These are phyloP conservation scores for Planoprotostelium fungivorum DNA, from an alignment of 78 protist species.

Conservation along the genomic window DNA sequence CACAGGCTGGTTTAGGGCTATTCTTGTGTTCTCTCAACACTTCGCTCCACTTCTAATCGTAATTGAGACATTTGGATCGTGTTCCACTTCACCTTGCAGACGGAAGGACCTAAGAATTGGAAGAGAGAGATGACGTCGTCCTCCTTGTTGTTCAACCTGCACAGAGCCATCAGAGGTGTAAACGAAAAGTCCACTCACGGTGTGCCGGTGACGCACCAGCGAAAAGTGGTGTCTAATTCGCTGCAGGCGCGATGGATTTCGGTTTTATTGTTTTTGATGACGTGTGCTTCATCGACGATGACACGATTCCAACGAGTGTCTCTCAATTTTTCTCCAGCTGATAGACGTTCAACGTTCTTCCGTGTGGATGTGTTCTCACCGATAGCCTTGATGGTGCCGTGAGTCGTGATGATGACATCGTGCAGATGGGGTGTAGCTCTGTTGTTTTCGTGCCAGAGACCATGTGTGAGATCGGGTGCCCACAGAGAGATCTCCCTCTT, in stretches of 20 bases:
- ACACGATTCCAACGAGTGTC: neutral
- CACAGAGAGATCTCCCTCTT: neutral
- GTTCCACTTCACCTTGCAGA: neutral
- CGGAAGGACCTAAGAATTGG: neutral
- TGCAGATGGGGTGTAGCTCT: neutral
- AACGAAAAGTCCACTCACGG: neutral
- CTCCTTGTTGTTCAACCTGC: neutral
- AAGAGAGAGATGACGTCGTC: neutral
- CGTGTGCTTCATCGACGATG: neutral
- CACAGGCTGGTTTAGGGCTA: too few relatives aligned
- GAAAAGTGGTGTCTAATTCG: neutral
- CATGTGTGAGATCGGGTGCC: neutral
- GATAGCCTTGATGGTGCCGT: neutral
- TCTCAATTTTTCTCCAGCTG: neutral
- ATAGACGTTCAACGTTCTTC: too few relatives aligned
- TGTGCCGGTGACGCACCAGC: neutral
- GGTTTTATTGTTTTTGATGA: neutral
- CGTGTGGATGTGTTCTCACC: too few relatives aligned
- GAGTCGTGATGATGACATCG: neutral
- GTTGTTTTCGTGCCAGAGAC: neutral
- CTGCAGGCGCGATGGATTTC: neutral
- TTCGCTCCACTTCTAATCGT: too few relatives aligned
- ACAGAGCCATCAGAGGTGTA: neutral
- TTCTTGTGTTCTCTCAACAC: too few relatives aligned
- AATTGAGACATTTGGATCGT: too few relatives aligned